Percentiles rank a stretch among this genome's conserved stretches.
These are phyloP conservation scores for Chlorencoelia australis DNA, from an alignment of 2,329 filamentous ascomycete species.

Conservation along the genomic window DNA sequence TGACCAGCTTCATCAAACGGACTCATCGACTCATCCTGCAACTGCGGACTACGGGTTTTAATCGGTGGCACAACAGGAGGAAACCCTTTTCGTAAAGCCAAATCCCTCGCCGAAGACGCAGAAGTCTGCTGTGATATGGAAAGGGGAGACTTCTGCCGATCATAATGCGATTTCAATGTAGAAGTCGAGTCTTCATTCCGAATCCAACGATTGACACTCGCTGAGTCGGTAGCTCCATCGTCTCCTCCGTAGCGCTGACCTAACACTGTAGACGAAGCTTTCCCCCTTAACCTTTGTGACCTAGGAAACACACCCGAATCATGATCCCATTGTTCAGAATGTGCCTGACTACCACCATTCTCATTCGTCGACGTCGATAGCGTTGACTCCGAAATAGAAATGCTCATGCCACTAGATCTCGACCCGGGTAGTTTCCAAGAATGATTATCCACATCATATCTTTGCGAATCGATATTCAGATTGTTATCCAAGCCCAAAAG, in stretches of 20 bases:
- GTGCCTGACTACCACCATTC: constrained; percentile 15
- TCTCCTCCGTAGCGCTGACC: constrained; percentile 30
- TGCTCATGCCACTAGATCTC: constrained; percentile 32
- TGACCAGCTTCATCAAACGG: constrained; percentile 3
- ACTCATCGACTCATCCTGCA: constrained; percentile 16
- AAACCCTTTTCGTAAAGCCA: constrained; percentile 29
- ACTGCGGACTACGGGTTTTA: constrained; percentile 18
- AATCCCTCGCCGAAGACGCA: constrained; percentile 31
- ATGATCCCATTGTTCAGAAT: constrained; percentile 17
- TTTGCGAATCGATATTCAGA: constrained; percentile 36
- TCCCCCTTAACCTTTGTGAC: constrained; percentile 28
- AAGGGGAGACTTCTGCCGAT: constrained; percentile 31
- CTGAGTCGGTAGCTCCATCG: constrained; percentile 26
- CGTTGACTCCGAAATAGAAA: constrained; percentile 29
- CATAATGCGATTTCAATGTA: constrained; percentile 37
- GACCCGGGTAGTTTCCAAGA: constrained; percentile 19
- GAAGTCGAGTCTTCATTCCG: constrained; percentile 33
- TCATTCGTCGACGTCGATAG: constrained; percentile 18
- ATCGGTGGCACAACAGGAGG: constrained; percentile 23
- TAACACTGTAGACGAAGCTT: constrained; percentile 36
- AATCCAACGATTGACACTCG: constrained; percentile 27
- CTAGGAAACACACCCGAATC: constrained; percentile 20
- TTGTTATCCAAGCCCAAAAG: constrained; percentile 26
- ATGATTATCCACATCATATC: constrained; percentile 15
- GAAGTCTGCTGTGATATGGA: constrained; percentile 34